These are phyloP conservation scores for Turnera subulata DNA, from an alignment of 345 rosid genomes.

Conservation along the genomic window DNA sequence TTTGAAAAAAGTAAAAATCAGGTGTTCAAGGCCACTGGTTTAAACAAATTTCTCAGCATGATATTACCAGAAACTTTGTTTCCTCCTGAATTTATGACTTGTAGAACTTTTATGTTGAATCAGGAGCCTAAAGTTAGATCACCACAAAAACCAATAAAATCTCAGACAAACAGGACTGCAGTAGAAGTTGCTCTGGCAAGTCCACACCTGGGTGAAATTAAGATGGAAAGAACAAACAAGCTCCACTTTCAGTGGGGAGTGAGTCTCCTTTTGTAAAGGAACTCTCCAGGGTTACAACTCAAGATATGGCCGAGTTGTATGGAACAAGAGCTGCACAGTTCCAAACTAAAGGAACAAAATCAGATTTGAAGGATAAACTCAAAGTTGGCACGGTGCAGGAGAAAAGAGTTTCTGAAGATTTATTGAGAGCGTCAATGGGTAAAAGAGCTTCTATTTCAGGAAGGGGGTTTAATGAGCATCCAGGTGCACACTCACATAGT, in stretches of 20 bases:
- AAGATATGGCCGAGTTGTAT: conserved; percentile 8
- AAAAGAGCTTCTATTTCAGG: conserved; percentile 31
- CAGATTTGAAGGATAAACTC: conserved; percentile 14
- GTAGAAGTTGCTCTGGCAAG: conserved; percentile 22
- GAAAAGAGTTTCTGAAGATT: conserved; percentile 20
- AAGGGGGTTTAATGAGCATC: conserved; percentile 22
- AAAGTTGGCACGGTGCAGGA: conserved; percentile 14
- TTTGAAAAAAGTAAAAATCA: conserved; percentile 71
- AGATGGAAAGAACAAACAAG: conserved; percentile 9
- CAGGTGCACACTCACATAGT: conserved; percentile 9
- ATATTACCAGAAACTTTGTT: conserved; percentile 5
- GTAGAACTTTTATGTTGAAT: conserved; percentile 18
- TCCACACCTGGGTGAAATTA: conserved; percentile 14
- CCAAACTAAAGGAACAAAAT: conserved; percentile 7
- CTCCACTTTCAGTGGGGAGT: neutral
- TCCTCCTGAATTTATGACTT: conserved; percentile 15
- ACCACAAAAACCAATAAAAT: conserved; percentile 28
- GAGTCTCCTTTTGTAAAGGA: conserved; percentile 1
- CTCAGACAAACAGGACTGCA: conserved; percentile 22
- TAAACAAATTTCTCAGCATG: conserved; percentile 1
- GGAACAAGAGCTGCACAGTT: conserved; percentile 1
- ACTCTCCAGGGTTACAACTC: conserved; percentile 8
- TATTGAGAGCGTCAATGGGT: conserved; percentile 11
- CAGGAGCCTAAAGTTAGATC: conserved; percentile 47
- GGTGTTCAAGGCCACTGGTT: conserved; percentile 35